Evolutionary conservation across 768 basidiomycete species (phyloP).

Genomic region (Boletus bicolor): DNA sequence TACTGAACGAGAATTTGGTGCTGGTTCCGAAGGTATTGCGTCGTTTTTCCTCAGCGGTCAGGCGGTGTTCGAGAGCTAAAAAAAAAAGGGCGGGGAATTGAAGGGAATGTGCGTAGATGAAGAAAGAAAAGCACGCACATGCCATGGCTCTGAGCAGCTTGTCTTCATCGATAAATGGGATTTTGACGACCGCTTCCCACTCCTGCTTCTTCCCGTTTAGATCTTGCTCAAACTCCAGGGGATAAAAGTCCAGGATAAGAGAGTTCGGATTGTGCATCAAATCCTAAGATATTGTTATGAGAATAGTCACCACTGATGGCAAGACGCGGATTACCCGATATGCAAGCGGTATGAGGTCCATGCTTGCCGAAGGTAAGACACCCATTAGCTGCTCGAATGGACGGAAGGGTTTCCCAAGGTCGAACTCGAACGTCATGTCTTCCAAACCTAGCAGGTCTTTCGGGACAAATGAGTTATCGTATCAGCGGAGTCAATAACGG

Average conservation of each 20-base stretch:
- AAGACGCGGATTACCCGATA: slow-evolving; percentile 57
- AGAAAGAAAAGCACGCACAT: slow-evolving; percentile 36
- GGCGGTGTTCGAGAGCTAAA: slow-evolving; percentile 70
- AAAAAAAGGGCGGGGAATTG: background rate
- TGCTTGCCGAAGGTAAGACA: slow-evolving; percentile 88
- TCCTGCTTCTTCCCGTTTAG: slow-evolving; percentile 98
- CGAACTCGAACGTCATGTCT: slow-evolving; percentile 81
- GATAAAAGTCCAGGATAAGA: slow-evolving; percentile 93
- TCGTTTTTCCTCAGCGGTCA: slow-evolving; percentile 69
- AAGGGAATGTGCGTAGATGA: background rate
- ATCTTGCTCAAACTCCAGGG: slow-evolving; percentile 85
- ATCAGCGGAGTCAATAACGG: background rate
- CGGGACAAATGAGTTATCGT: slow-evolving; percentile 4
- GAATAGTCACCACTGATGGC: background rate
- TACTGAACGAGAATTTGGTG: slow-evolving; percentile 72
- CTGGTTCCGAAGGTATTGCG: slow-evolving; percentile 81
- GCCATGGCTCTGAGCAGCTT: slow-evolving; percentile 81
- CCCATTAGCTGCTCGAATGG: slow-evolving; percentile 99
- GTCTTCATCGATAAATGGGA: slow-evolving; percentile 90
- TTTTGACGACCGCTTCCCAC: slow-evolving; percentile 99
- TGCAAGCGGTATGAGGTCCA: slow-evolving; percentile 81
- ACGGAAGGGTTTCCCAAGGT: slow-evolving; percentile 83
- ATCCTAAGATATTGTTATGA: slow-evolving; percentile 48
- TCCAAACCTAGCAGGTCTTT: slow-evolving; percentile 62
- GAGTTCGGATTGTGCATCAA: slow-evolving; percentile 85